Base-by-base conservation (phyloP, 2,329 filamentous ascomycete genomes). In the Cladosporium sp. region DNA sequence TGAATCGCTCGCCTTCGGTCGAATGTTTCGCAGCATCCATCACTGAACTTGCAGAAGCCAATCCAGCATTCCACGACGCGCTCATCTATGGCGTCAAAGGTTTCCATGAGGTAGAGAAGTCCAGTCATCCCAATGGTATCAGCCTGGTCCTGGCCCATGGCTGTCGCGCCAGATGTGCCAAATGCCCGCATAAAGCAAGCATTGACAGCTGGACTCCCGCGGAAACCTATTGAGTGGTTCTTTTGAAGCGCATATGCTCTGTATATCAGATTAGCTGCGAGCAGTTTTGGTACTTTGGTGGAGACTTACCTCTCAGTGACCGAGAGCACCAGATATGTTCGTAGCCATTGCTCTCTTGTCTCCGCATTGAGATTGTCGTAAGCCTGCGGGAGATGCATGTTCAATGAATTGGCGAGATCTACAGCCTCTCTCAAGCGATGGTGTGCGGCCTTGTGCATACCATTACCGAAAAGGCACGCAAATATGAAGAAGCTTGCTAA, bases 31-130 rank as follows among this genome's bases (percentile, higher is more conserved):
- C 73, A 70, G 73, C 67, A 65, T 23, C 71, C 70, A 39, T 73
- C 70, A 51, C 70, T 71, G 53, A 67, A 70, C 21, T 64, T 63
- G 73, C 78, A 81, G 62, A 76, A 77, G 28, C 74, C 74, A 58
- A 78, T 80, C 79, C 79, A 81, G 71, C 79, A 81, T 21, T 79
- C 74, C 21, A 80, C 72, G 21, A 81, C 77, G 64, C 76, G 77
- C 67, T 81, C 79, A 59, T 81, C 78, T 34, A 81, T 79, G 4
- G 77, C 74, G 60, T 81, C 78, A 65, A 81, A 81, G 1, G 78
- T 68, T 65, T 80, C 79, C 79, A 81, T 81, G 26, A 81, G 71
- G 30, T 77, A 74, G 5, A 79, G 73, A 7, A 81, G 69, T 2
- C 79, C 79, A 66, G 79, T 78, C 79, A 81, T 80, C 0, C 76